phyloP scores from a whole-genome alignment of 805 yeast species.

The Saturnispora hagleri region DNA sequence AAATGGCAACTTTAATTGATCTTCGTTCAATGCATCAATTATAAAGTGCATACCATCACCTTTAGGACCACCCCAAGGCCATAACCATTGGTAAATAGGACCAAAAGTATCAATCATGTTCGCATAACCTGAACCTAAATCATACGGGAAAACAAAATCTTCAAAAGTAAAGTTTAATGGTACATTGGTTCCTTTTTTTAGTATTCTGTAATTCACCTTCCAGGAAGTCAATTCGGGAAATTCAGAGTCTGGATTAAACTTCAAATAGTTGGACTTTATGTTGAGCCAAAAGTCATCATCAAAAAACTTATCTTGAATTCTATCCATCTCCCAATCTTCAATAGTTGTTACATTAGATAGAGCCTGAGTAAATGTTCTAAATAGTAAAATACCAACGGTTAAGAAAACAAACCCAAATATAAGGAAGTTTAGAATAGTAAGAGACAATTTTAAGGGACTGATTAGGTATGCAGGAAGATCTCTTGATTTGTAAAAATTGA shows the following conservation, averaged over 20 bases:
- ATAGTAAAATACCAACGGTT: conserved; percentile 48
- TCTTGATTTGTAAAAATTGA: conserved; percentile 38
- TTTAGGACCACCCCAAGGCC: conserved; percentile 60
- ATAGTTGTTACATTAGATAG: conserved; percentile 75
- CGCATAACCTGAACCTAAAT: conserved; percentile 43
- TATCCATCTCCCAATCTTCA: conserved; percentile 86
- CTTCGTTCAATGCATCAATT: conserved; percentile 48
- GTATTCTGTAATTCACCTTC: conserved; percentile 25
- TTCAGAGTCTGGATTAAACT: conserved; percentile 26
- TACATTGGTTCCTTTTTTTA: conserved; percentile 14
- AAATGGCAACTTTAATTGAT: conserved; percentile 72
- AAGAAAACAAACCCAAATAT: conserved; percentile 49
- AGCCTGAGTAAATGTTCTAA: conserved; percentile 52
- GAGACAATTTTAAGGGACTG: conserved; percentile 41
- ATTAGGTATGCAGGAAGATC: conserved; percentile 49
- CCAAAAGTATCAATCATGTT: conserved; percentile 55
- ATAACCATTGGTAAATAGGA: conserved; percentile 52
- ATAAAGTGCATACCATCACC: conserved; percentile 52
- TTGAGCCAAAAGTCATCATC: conserved; percentile 45
- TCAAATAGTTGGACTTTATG: conserved; percentile 36
- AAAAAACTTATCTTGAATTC: conserved; percentile 59
- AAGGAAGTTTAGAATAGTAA: conserved; percentile 47
- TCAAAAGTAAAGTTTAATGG: conserved; percentile 41
- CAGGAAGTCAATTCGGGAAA: conserved; percentile 42
- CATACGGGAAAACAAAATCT: conserved; percentile 78